phyloP scores from a whole-genome alignment of 2,329 filamentous ascomycete species.

The Epichloe bromicola region DNA sequence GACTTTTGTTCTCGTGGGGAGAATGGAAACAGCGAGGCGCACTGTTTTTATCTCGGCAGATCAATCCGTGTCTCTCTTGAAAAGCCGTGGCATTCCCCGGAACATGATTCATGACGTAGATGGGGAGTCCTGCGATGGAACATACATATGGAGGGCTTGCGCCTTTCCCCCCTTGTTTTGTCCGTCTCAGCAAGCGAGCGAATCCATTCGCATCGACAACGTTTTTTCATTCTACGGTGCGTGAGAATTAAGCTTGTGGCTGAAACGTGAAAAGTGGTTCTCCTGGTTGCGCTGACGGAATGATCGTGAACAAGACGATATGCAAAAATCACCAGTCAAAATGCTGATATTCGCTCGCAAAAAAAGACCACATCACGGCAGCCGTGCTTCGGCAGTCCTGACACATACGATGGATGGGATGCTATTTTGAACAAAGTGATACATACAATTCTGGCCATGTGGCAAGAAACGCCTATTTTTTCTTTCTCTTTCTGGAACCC shows the following conservation, averaged over 20 bases:
- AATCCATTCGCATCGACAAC: no score
- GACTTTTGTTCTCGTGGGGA: no score
- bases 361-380: no score
- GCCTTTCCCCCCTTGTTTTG: background rate
- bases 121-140: background rate
- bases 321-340: no score
- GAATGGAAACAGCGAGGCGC: background rate
- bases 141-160: background rate
- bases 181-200: no score
- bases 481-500: background rate
- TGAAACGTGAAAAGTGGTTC: no score
- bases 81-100: background rate
- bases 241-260: no score
- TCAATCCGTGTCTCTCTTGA: background rate
- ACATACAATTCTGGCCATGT: background rate
- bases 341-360: no score
- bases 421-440: background rate
- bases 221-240: no score
- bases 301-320: no score
- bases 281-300: no score
- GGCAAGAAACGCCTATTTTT: slow-evolving; percentile 1
- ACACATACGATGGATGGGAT: background rate
- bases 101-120: background rate
- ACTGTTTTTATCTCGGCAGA: background rate
- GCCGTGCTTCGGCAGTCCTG: no score